Evolutionary conservation across 176 grass and related monocot genomes (phyloP).

Genomic region (Cenchrus americanus): DNA sequence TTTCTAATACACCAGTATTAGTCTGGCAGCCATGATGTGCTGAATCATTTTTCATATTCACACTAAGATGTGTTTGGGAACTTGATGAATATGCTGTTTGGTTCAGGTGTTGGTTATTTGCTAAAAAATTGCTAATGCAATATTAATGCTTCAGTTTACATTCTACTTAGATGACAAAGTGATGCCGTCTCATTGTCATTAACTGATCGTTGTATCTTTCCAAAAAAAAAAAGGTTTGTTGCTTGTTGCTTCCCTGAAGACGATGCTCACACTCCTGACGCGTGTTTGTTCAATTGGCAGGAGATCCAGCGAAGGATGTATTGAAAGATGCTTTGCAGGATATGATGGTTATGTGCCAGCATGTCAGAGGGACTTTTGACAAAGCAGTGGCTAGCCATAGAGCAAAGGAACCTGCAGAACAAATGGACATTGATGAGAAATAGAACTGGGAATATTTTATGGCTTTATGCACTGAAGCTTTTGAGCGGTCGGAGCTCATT

Average conservation of each 20-base stretch:
- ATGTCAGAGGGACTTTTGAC: conserved; percentile 66
- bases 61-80: neutral
- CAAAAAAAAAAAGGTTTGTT: too few relatives aligned
- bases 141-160: neutral
- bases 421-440: conserved; percentile 42
- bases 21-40: neutral
- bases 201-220: neutral
- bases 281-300: conserved; percentile 42
- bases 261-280: neutral
- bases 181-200: conserved; percentile 5
- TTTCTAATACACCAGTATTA: neutral
- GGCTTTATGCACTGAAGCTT: neutral
- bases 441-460: neutral
- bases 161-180: neutral
- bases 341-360: conserved; percentile 62
- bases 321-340: conserved; percentile 73
- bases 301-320: conserved; percentile 71
- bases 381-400: conserved; percentile 48
- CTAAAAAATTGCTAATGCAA: neutral
- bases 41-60: neutral
- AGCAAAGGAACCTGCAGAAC: conserved; percentile 32
- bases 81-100: too few relatives aligned
- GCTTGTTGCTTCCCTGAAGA: neutral
- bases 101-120: too few relatives aligned
- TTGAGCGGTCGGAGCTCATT: neutral